Conservation (phyloP, 345 rosid genomes). For the Salix arbutifolia region DNA sequence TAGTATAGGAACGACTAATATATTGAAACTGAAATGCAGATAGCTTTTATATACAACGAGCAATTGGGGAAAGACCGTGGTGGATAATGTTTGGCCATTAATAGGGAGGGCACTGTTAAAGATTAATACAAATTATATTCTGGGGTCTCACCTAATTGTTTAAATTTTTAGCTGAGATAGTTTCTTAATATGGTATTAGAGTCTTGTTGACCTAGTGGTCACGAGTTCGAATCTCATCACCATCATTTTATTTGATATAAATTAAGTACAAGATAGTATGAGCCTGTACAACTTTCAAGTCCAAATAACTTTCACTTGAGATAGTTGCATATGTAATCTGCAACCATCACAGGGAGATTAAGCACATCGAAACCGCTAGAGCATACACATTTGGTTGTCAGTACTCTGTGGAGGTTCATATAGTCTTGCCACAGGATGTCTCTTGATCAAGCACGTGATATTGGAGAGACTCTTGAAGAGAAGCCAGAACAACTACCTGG, state of each 20-base stretch:
- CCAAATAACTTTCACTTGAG: too few species aligned
- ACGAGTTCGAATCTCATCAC: too few species aligned
- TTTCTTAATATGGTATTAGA: too few species aligned
- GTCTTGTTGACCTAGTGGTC: too few species aligned
- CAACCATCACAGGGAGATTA: constrained; percentile 46
- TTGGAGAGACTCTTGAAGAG: constrained; percentile 47
- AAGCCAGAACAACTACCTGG: constrained; percentile 45
- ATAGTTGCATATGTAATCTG: constrained; percentile 44
- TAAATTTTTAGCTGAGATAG: too few species aligned
- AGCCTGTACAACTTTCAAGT: too few species aligned
- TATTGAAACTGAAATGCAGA: constrained; percentile 23
- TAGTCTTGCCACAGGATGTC: constrained; percentile 43
- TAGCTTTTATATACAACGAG: constrained; percentile 46
- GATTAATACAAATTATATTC: too few species aligned
- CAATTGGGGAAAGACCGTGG: constrained; percentile 46
- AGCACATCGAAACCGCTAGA: constrained; percentile 41
- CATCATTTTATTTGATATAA: too few species aligned
- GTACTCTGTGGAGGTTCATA: constrained; percentile 47
- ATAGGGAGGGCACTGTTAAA: constrained; percentile 29
- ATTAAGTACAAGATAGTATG: too few species aligned
- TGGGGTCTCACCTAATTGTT: too few species aligned
- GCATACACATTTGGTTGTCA: constrained; percentile 42
- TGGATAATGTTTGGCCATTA: constrained; percentile 48
- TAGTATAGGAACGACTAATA: too few species aligned
- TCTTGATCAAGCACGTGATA: constrained; percentile 34